phyloP scores from a whole-genome alignment of 192 early-diverging fungal species.

The Podila epicladia region DNA sequence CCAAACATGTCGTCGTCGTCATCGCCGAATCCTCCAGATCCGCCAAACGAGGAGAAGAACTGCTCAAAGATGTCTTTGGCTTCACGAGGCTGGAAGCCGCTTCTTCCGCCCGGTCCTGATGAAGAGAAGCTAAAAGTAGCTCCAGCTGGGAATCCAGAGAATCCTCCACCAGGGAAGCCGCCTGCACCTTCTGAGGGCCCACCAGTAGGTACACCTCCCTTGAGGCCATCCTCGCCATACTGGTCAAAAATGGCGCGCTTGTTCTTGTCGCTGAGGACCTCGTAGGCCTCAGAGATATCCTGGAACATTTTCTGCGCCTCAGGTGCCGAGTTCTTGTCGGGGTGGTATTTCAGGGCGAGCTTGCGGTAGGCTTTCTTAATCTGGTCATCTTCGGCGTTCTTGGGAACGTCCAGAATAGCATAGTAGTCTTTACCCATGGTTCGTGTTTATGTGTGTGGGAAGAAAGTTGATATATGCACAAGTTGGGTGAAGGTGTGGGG shows the following conservation, averaged over 20 bases:
- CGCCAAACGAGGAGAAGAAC: slow-evolving; percentile 82
- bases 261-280: slow-evolving; percentile 92
- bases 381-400: slow-evolving; percentile 69
- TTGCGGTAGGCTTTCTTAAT: slow-evolving; percentile 80
- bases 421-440: slow-evolving; percentile 66
- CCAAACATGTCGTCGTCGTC: slow-evolving; percentile 58
- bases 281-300: slow-evolving; percentile 98
- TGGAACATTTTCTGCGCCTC: slow-evolving; percentile 89
- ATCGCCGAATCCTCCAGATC: slow-evolving; percentile 20
- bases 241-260: slow-evolving; percentile 96
- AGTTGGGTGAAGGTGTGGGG: neutral
- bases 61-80: slow-evolving; percentile 93
- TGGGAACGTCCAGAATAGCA: slow-evolving; percentile 70
- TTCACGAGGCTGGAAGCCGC: slow-evolving; percentile 72
- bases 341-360: slow-evolving; percentile 78
- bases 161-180: slow-evolving; percentile 61
- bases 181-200: slow-evolving; percentile 58
- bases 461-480: neutral
- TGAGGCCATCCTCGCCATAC: slow-evolving; percentile 95
- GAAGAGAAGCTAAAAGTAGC: slow-evolving; percentile 75
- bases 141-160: slow-evolving; percentile 68
- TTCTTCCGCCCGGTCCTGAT: slow-evolving; percentile 25
- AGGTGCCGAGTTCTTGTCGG: slow-evolving; percentile 62
- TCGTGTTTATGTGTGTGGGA: slow-evolving; percentile 5
- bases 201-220: slow-evolving; percentile 68